Evolutionary conservation across 176 grass and related monocot species (phyloP), one percentile per base, ranked within the genome.

Genomic region (Phyllostachys edulis): DNA sequence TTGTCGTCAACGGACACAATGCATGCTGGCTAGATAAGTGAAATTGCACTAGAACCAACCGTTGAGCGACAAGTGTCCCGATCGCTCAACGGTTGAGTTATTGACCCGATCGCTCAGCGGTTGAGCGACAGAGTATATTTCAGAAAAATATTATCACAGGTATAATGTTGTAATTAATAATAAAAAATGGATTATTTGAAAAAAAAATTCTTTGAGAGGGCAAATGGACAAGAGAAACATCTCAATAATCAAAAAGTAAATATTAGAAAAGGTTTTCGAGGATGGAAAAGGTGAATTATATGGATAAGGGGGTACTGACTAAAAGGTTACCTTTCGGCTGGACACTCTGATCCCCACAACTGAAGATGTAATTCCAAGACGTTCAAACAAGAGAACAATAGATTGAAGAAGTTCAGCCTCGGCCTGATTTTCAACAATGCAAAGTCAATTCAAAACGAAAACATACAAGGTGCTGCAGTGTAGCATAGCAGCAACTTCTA

Each of bases 371-470:
- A 97, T 91, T 14, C 95, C 92, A 69, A 97, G 74, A 49, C 90
- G 86, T 78, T 97, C 90, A 66, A 97, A 97, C 45, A 97, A 87
- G 69, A 97, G 84, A 66, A 97, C 83, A 72, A 94, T 84, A 47
- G 94, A 90, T 75, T 97, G 85, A 82, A 97, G 83, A 87, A 97
- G 91, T 83, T 97, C 94, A 47, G 90, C 92, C 83, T 97, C 92
- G 24, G 92, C 92, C 92, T 94, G 75, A 81, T 63, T 76, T 38
- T 6, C 0, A 79, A 42, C 1, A 76, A 63, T 5, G 12, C 6
- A 9, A 80, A 46, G 14, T 40, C 41, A 77, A 51, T 67, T 69
- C 15, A 73, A 75, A 79, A 16, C n/a, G 9, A 24, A 60, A 60
- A 60, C 18, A 66, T 42, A 67, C 11, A 67, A 71, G 62, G 29